phyloP scores from a whole-genome alignment of 2,329 filamentous ascomycete species.

The Trichophyton equinum region DNA sequence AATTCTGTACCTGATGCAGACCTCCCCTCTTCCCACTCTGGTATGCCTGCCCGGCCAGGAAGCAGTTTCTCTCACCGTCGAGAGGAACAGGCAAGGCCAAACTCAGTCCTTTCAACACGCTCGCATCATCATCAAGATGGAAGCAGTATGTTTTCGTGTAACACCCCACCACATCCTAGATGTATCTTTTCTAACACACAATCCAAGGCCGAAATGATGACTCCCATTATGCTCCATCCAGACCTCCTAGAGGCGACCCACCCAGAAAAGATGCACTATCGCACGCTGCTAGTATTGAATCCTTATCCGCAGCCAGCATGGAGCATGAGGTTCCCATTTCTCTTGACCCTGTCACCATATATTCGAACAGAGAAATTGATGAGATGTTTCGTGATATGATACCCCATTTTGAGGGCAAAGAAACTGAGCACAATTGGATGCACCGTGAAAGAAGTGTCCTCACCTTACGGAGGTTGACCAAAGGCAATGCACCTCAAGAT shows the following conservation, averaged over 20 bases:
- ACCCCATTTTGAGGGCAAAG: slow-evolving; percentile 69
- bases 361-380: slow-evolving; percentile 76
- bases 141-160: slow-evolving; percentile 8
- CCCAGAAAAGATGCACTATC: slow-evolving; percentile 10
- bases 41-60: slow-evolving; percentile 15
- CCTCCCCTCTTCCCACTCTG: slow-evolving; percentile 16
- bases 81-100: slow-evolving; percentile 18
- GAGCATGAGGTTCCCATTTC: slow-evolving; percentile 46
- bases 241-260: slow-evolving; percentile 6
- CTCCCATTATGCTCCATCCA: slow-evolving; percentile 4
- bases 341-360: slow-evolving; percentile 71
- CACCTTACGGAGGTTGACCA: slow-evolving; percentile 64
- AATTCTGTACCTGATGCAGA: slow-evolving; percentile 23
- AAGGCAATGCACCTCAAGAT: slow-evolving; percentile 70
- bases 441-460: slow-evolving; percentile 68
- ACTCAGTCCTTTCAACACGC: slow-evolving; percentile 13
- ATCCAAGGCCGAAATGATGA: slow-evolving; percentile 5
- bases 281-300: slow-evolving; percentile 12
- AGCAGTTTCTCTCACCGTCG: slow-evolving; percentile 19
- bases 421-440: slow-evolving; percentile 84
- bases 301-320: slow-evolving; percentile 7
- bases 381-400: slow-evolving; percentile 75
- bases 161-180: not conserved
- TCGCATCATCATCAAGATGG: slow-evolving; percentile 12
- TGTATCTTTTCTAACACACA: not conserved